Conservation (phyloP, 495 filamentous ascomycete genomes). For the Penicillium chermesinum region DNA sequence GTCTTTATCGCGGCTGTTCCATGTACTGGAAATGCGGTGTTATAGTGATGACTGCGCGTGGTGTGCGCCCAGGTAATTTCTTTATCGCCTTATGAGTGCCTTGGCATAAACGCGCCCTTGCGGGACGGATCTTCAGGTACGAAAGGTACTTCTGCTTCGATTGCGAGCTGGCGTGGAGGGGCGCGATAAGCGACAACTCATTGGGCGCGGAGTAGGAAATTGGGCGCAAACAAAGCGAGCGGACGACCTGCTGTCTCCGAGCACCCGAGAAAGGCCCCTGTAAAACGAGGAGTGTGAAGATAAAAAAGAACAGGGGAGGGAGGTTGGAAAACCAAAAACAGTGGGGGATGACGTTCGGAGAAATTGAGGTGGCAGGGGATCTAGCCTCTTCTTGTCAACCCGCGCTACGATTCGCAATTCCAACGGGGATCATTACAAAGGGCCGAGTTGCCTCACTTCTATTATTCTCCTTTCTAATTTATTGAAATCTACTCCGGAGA, state of each 20-base stretch:
- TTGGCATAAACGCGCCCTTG: background rate
- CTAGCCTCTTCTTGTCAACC: background rate
- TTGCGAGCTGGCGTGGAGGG: slow-evolving; percentile 1
- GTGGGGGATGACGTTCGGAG: slow-evolving; percentile 9
- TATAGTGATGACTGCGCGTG: background rate
- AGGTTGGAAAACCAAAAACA: slow-evolving; percentile 3
- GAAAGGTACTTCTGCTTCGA: background rate
- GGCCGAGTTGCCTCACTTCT: background rate
- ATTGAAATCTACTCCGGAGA: background rate
- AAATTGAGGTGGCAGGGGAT: slow-evolving; percentile 32
- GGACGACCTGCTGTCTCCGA: background rate
- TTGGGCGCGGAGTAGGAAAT: slow-evolving; percentile 18
- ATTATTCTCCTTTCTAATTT: slow-evolving; percentile 2
- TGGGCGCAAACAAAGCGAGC: background rate
- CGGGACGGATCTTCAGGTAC: background rate
- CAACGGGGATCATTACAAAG: background rate
- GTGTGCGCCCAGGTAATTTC: background rate
- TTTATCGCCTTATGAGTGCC: background rate
- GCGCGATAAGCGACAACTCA: slow-evolving; percentile 26
- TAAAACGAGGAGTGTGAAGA: slow-evolving; percentile 1
- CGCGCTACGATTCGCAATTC: background rate
- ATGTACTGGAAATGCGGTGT: background rate
- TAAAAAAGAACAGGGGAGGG: background rate
- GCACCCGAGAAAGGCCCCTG: no score
- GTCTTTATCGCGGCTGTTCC: no score